Base-by-base conservation (phyloP, 768 basidiomycete species). In the Clitopilus passeckerianus region DNA sequence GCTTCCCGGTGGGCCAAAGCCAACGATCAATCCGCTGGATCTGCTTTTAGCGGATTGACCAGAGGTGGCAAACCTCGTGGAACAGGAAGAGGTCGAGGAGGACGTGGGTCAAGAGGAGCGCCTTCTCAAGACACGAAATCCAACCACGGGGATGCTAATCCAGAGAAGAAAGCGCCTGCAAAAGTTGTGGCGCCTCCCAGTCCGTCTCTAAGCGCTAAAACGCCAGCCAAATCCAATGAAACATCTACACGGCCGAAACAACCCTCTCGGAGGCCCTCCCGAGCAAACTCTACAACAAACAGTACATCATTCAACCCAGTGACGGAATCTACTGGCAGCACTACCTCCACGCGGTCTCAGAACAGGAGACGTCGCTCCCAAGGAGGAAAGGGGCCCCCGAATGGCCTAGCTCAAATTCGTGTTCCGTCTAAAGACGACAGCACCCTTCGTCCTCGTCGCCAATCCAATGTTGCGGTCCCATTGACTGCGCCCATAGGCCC, bases 331-430 rank as follows among this genome's bases (percentile, higher is more conserved):
- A 53, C 61, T 37, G 46, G 56, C 58, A 56, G 57, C 24, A 57
- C 69, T 16, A 59, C 66, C 1, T 68, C 79, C 9, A 68, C 81
- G 53, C 80, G 77, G 50, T 71, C 78, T 15, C 62, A 77, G 16
- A 75, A 77, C 61, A 81, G 82, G 46, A 79, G 83, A 52, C 80
- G 77, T 63, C 82, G 84, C 43, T 76, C 83, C 54, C 79, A 79
- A 58, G 68, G 71, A 41, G 64, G 69, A 57, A 77, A 75, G 64
- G 60, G 61, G 57, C 64, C 62, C 27, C 53, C 62, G 5, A 63
- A 65, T 33, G 60, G 65, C 55, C 61, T 65, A 10, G 66, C 73
- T 24, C 75, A 74, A 60, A 71, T 73, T 46, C 68, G 70, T 15
- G 67, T 72, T 23, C 70, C 73, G 53, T 59, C 70, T n/a, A 61